Evolutionary conservation across 2,329 filamentous ascomycete species (phyloP), one percentile per base, ranked within the genome.

Genomic region (Phaeosphaeria sp.): DNA sequence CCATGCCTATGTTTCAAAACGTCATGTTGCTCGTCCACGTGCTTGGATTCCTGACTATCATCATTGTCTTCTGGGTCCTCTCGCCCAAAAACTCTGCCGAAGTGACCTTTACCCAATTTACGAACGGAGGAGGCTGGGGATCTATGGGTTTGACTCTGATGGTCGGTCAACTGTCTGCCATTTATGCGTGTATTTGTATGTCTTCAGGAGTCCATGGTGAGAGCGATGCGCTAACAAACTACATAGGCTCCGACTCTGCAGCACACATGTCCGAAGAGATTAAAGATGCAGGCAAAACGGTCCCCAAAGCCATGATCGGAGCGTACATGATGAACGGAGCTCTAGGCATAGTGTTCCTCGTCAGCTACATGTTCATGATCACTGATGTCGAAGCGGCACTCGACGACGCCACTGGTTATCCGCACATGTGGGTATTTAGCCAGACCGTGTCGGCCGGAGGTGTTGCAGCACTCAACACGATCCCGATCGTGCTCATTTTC

Each of bases 201-300:
- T 65, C 7, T 17, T 40, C 1, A 15, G 30, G 39, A 15, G 21
- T 9, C 15, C 43, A 25, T 30, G 17, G 6, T 11, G 18, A 46
- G 7, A 6, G 17, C 8, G 8, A 3, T 18, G 51, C 7, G 27
- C 61, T 71, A 55, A 71, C 49, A n/a, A 25, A 13, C 21, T 15
- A n/a, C 17, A 17, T 33, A 74, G 71, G 71, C 51, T 72, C 77
- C 47, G 79, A 81, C 56, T 76, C 77, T 9, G 75, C 77, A 20
- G 77, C 76, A 2, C 77, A 81, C 55, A 77, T 82, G 68, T 67
- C 78, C 2, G 78, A 81, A 59, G 79, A 82, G 56, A 74, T 80
- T 56, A 75, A 77, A 53, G 73, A 80, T 25, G 78, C 79, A 1
- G 72, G 74, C 20, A 74, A 69, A 17, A 73, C 77, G 17, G 75